Conservation (phyloP, 306 rosid genomes). For the Gynostemma pentaphyllum region DNA sequence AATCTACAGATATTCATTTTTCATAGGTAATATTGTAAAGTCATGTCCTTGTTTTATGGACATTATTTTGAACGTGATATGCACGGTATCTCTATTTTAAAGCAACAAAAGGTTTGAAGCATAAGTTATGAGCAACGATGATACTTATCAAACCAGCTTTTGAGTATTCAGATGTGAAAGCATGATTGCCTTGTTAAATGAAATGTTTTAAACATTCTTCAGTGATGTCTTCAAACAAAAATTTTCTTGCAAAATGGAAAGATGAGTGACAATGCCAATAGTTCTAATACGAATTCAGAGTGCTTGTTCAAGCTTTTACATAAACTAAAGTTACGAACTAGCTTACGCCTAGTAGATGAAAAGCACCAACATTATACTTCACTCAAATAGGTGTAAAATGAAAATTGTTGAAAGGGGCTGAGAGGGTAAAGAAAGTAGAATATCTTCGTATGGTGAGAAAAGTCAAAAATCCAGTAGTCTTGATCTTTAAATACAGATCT, state of each 20-base stretch:
- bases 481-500: conserved; percentile 1
- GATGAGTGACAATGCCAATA: neutral
- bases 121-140: neutral
- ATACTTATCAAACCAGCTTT: neutral
- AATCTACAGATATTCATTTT: neutral
- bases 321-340: neutral
- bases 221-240: neutral
- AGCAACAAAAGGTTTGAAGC: neutral
- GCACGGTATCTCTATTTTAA: neutral
- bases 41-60: neutral
- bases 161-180: too few relatives aligned
- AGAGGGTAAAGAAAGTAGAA: conserved; percentile 4
- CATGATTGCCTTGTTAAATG: too few relatives aligned
- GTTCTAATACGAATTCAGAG: neutral
- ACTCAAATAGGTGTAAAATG: neutral
- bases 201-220: too few relatives aligned
- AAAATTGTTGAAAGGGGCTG: neutral
- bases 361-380: neutral
- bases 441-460: neutral
- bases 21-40: neutral
- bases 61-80: neutral
- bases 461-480: neutral
- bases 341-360: conserved; percentile 3
- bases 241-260: neutral
- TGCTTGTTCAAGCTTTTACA: neutral